These are phyloP conservation scores for Tricladium varicosporioides DNA, from an alignment of 2,329 filamentous ascomycete species.

Conservation along the genomic window DNA sequence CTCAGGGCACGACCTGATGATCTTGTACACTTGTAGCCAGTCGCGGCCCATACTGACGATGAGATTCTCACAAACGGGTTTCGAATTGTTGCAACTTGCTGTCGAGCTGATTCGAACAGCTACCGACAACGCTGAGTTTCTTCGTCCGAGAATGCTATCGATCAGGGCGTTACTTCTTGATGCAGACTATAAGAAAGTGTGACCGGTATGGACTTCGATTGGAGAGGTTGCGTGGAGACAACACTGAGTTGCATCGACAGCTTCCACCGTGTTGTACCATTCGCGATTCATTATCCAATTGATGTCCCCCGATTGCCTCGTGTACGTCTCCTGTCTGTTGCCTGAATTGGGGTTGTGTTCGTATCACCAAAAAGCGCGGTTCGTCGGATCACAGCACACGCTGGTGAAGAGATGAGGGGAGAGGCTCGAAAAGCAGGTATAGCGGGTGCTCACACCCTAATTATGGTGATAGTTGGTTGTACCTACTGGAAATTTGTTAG, in stretches of 20 bases:
- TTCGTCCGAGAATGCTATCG: no score
- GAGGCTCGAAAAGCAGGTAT: not conserved
- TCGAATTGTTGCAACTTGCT: not conserved
- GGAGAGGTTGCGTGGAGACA: not conserved
- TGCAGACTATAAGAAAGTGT: not conserved
- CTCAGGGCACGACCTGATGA: not conserved
- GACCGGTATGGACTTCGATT: not conserved
- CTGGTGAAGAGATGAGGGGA: not conserved
- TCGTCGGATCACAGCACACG: not conserved
- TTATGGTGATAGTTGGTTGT: not conserved
- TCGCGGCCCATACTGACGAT: not conserved
- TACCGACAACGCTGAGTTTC: not conserved
- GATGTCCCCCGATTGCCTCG: not conserved
- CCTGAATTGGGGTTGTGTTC: not conserved
- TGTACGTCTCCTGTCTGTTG: not conserved
- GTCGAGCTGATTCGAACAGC: not conserved
- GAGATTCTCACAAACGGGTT: not conserved
- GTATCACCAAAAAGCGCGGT: not conserved
- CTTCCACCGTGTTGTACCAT: not conserved
- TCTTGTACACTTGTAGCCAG: not conserved
- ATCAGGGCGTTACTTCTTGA: not conserved
- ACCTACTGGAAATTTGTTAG: not conserved
- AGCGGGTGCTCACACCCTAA: not conserved
- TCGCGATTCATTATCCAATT: not conserved
- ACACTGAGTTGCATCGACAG: not conserved